Base-by-base conservation (phyloP, 163 green algal species). In the Scenedesmus sp. region DNA sequence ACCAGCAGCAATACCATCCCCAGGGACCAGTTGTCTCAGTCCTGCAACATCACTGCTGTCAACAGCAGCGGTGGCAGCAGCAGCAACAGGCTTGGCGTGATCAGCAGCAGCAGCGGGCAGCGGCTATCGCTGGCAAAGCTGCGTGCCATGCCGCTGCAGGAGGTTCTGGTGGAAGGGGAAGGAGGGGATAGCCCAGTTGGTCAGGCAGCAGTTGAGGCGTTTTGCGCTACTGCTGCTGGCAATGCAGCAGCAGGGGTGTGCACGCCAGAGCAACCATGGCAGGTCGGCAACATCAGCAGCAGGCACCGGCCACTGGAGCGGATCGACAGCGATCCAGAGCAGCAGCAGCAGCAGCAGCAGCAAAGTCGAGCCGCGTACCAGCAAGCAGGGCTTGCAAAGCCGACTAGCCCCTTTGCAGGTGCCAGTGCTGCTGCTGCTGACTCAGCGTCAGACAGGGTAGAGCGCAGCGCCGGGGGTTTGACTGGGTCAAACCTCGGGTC, bases 341-440 rank as follows among this genome's bases (percentile, higher is more conserved):
- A 90, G 66, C 85, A 83, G 18, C 85, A 83, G 85, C 64, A 66
- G 83, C 23, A 46, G 85, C 34, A 52, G 13, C 64, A 57, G 76
- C 34, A n/a, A 8, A 34, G 20, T 52, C 70, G 12, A 79, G 23
- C 70, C 2, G 23, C 23, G 1, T 46, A 23, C 4, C 2, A 2
- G 13, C 12, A 4, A 67, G 83, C 83, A 88, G 83, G 20, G n/a
- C 57, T 59, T 57, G 59, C 84, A 2, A 52, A 52, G 70, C 23
- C 16, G 23, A 13, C 70, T 54, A 62, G 54, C 54, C 81, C 54
- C 0, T 62, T 79, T 52, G 70, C 20, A 15, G 70, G 13, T 13
- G 10, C 0, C 46, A 23, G 13, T 79, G 70, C 4, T 13, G 10
- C 0, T 79, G 70, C 4, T 23, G 46, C 23, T 13, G 70, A 79